These are phyloP conservation scores for Rhynchosporium secalis DNA, from an alignment of 2,329 filamentous ascomycete genomes.

Conservation along the genomic window DNA sequence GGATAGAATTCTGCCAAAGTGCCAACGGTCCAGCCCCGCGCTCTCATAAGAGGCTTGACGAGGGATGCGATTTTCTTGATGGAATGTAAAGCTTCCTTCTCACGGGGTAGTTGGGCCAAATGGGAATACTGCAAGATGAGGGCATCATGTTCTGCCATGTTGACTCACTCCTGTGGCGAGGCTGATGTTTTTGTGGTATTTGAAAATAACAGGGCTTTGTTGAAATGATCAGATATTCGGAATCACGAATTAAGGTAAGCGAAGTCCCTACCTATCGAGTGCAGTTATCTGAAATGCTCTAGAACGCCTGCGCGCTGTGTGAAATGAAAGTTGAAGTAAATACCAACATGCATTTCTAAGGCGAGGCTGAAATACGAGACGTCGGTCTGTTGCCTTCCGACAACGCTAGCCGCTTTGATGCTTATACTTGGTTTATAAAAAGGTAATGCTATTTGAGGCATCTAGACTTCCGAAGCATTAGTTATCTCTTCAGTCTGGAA, in stretches of 20 bases:
- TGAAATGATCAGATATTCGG: not conserved
- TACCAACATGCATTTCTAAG: constrained; percentile 14
- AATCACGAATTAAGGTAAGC: not conserved
- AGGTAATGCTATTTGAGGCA: no score
- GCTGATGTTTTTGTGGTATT: not conserved
- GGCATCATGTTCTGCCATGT: constrained; percentile 43
- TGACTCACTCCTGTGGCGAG: constrained; percentile 4
- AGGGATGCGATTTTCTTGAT: constrained; percentile 81
- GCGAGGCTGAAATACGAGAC: constrained; percentile 19
- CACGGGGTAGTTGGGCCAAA: constrained; percentile 49
- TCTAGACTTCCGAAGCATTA: no score
- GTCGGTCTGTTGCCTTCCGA: constrained; percentile 17
- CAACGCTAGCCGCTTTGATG: not conserved
- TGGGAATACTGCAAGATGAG: constrained; percentile 53
- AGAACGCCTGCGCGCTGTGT: constrained; percentile 21
- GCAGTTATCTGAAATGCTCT: constrained; percentile 14
- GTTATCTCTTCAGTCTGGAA: no score
- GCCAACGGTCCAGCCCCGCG: constrained; percentile 75
- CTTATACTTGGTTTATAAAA: not conserved
- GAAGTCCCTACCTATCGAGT: not conserved
- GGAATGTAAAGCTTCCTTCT: constrained; percentile 55
- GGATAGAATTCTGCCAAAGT: constrained; percentile 86
- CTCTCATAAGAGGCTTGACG: constrained; percentile 94
- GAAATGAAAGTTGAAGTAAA: constrained; percentile 2
- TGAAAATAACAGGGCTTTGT: not conserved